Base-by-base conservation (phyloP, 1,284 basidiomycete species). In the Ustilago trichophora region DNA sequence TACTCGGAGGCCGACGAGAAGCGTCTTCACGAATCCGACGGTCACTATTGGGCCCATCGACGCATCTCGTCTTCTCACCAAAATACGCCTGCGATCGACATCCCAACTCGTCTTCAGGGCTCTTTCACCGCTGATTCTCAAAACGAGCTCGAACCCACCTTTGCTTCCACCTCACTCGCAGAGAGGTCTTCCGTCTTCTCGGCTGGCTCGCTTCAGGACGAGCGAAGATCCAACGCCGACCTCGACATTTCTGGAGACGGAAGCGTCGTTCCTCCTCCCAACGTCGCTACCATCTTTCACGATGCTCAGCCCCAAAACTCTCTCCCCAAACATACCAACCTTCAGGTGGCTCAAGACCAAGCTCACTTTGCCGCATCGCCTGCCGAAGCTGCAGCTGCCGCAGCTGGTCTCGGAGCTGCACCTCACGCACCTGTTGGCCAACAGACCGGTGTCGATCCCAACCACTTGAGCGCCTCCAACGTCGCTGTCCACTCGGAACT, bases 1-100 rank as follows among this genome's bases (percentile, higher is more conserved):
- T 76, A 76, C 35, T 66, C 62, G 3, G 73, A 76, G 33, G 60
- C 59, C 0, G 73, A 76, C 47, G 73, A 76, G 42, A 76, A 74
- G 60, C 63, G 60, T 9, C 54, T 73, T 12, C 73, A 74, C 45
- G 67, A 76, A 46, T 51, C 59, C 15, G 65, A 74, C 12, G 68
- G 64, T 21, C 69, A 75, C 51, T 68, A 51, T 27, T 71, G 68
- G 68, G 68, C 68, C 12, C 68, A 71, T 18, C 44, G 68, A 40
- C 72, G 70, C 21, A 46, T 70, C 37, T 70, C 58, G 10, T 60
- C 64, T 10, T 59, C 63, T 12, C 53, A 55, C 36, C 54, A 50
- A 4, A 55, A 31, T 18, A 40, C 50, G 6, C 46, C 67, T 27
- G 60, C 65, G 10, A 50, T 72, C 27, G 65, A 59, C 37, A 56